phyloP scores from a whole-genome alignment of 2,329 filamentous ascomycete genomes.

The Talaromyces rugulosus region DNA sequence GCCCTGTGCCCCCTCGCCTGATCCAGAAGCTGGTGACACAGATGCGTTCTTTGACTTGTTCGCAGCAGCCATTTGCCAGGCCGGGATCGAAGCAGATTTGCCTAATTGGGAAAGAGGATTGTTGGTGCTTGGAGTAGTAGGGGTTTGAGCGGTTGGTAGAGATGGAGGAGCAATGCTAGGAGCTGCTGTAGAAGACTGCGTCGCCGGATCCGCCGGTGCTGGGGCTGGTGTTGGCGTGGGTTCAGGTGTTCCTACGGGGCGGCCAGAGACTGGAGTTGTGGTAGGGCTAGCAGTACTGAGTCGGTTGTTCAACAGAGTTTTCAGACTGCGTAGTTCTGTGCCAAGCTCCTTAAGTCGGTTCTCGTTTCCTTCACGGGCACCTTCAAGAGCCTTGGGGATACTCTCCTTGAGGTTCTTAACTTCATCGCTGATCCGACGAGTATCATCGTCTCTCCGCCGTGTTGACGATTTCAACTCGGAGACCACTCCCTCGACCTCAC shows the following conservation, averaged over 20 bases:
- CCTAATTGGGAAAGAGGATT: slow-evolving; percentile 47
- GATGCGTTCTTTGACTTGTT: slow-evolving; percentile 43
- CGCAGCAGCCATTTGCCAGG: slow-evolving; percentile 72
- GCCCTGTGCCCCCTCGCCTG: slow-evolving; percentile 21
- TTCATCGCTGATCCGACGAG: slow-evolving; percentile 79
- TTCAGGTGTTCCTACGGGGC: slow-evolving; percentile 23
- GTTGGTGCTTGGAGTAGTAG: slow-evolving; percentile 31
- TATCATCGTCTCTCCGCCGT: slow-evolving; percentile 79
- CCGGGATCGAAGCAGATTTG: slow-evolving; percentile 64
- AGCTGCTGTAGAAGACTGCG: slow-evolving; percentile 23
- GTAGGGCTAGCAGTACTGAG: slow-evolving; percentile 40
- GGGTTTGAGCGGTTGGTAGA: slow-evolving; percentile 28
- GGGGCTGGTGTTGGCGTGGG: slow-evolving; percentile 21
- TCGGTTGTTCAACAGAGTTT: slow-evolving; percentile 71
- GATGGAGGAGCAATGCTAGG: slow-evolving; percentile 20
- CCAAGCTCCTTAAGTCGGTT: slow-evolving; percentile 78
- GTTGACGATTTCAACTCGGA: slow-evolving; percentile 76
- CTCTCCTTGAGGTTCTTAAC: slow-evolving; percentile 75
- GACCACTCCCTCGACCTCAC: slow-evolving; percentile 80
- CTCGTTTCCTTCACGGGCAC: slow-evolving; percentile 81
- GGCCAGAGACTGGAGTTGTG: slow-evolving; percentile 27
- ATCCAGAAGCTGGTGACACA: slow-evolving; percentile 21
- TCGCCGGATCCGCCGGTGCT: slow-evolving; percentile 21
- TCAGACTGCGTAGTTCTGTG: slow-evolving; percentile 83
- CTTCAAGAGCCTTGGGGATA: slow-evolving; percentile 83